Base-by-base conservation (phyloP, 257 asterid genomes). In the Avicennia marina region DNA sequence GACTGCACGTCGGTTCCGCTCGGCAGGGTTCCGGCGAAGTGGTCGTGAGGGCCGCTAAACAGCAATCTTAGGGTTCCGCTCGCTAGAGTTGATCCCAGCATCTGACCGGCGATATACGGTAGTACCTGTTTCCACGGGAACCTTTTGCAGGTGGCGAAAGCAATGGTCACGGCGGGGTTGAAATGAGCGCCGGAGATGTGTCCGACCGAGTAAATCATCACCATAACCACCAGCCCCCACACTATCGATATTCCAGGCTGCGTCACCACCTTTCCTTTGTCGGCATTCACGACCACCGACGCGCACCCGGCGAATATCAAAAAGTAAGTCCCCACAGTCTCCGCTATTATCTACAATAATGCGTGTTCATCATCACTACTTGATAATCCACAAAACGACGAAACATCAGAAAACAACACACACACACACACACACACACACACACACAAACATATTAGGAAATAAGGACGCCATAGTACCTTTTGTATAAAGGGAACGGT, bases 171-270 rank as follows among this genome's bases (percentile, higher is more conserved):
- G 68, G 97, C 97, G 29, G 94, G 97, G 67, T 89, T 89, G 50
- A 89, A 83, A 60, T 89, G 97, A 20, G 93, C 97, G 61, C 97
- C 97, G 70, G 95, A 89, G 48, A 89, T 81, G 33, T 89, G 97
- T 2, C 95, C 94, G 63, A 86, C 78, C 25, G 95, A 70, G 73
- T 89, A 89, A 12, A 81, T 76, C 90, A 89, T 81, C 4, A 86
- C 89, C 95, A 83, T 86, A 4, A 89, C 95, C 13, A 73, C 90
- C 44, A 86, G 71, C 9, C 95, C 97, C 97, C 97, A 86, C 34
- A 82, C 83, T 0, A 81, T 83, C 0, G 94, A 72, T 11, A 86
- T 73, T 20, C 95, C 97, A 0, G 97, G 97, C 3, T 68, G 63
- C 8, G 93, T 81, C 36, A 86, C 60, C 49, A 81, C 79, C 47